A percentile compares a stretch with the other conserved stretches of the same genome.
Conservation (phyloP, 306 rosid species). For the Rosa multiflora region DNA sequence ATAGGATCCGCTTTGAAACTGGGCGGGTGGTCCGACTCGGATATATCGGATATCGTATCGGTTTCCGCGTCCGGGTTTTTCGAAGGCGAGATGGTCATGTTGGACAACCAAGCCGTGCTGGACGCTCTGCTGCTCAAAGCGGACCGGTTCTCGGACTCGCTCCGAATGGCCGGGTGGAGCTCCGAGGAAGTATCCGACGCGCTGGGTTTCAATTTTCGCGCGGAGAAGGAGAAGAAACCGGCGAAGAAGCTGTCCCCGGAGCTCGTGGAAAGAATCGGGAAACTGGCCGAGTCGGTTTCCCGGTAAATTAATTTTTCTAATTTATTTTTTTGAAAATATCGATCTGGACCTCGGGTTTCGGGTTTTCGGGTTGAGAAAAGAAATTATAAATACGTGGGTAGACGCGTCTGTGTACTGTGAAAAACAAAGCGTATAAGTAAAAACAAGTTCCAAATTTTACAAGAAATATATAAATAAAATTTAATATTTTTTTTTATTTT, state of each 20-base stretch:
- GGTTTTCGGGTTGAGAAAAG: slow-evolving; percentile 26
- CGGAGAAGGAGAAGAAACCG: slow-evolving; percentile 79
- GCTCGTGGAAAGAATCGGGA: slow-evolving; percentile 67
- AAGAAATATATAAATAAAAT: slow-evolving; percentile 15
- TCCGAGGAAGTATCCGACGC: slow-evolving; percentile 93
- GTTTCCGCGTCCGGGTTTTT: slow-evolving; percentile 85
- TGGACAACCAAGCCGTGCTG: slow-evolving; percentile 81
- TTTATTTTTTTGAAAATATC: slow-evolving; percentile 1
- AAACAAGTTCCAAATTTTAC: slow-evolving; percentile 29
- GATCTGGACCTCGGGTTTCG: slow-evolving; percentile 27
- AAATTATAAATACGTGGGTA: slow-evolving; percentile 27
- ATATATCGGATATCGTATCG: slow-evolving; percentile 62
- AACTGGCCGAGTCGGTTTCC: slow-evolving; percentile 90
- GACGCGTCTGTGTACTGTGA: slow-evolving; percentile 45
- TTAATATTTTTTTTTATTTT: not conserved
- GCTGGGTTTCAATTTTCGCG: slow-evolving; percentile 86
- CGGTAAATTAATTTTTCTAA: slow-evolving; percentile 31
- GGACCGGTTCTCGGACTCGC: slow-evolving; percentile 71
- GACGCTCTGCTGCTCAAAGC: slow-evolving; percentile 84
- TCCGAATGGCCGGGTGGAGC: slow-evolving; percentile 98
- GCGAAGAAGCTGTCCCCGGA: slow-evolving; percentile 79
- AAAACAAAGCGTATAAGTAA: slow-evolving; percentile 32
- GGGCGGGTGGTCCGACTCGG: slow-evolving; percentile 95
- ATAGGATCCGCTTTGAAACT: slow-evolving; percentile 69
- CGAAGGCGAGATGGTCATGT: slow-evolving; percentile 68